Base-by-base conservation (phyloP, 179 eudicot species). In the Silene noctiflora region DNA sequence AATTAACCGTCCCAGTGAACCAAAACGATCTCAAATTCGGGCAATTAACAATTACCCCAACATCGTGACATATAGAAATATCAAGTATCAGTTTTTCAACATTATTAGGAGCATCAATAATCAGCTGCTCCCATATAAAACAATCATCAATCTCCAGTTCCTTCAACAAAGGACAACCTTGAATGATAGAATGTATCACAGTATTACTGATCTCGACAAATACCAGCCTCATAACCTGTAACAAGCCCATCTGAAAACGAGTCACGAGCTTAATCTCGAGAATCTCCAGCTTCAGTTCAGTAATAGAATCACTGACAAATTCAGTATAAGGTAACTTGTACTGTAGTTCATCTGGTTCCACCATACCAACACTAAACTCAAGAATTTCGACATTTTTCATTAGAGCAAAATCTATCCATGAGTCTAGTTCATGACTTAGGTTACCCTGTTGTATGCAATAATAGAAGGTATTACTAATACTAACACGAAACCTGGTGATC, bases 91-190 rank as follows among this genome's bases (percentile, higher is more conserved):
- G n/a, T n/a, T 62, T 72, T 33, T 72, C 56, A 20, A 78, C 27
- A 72, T 72, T 71, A 21, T 33, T 33, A 33, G 76, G 33, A 20
- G 71, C 76, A 63, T 31, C 67, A 31, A 78, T 33, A 9, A 51
- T 72, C 22, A 78, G 4, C 12, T 71, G 33, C 51, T 16, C 19
- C 64, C 63, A 20, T 48, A 35, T 20, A 20, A 10, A 9, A 56
- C 80, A 78, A n/a, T 64, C 31, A 13, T 71, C 19, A 31, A 78
- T 63, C 55, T 78, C 76, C 65, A 78, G 53, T 20, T 78, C 76
- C 13, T 51, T 20, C 3, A 78, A 61, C 22, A 64, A 63, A 48
- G 80, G 80, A 46, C 80, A 71, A 24, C 80, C 71, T 2, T 22
- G 21, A 14, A 63, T 72, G 53, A 78, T 72, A 46, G 63, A 65